A percentile compares a stretch with the other conserved stretches of the same genome.
These are phyloP conservation scores for Exserohilum turcica DNA, from an alignment of 2,329 filamentous ascomycete species.

Conservation along the genomic window DNA sequence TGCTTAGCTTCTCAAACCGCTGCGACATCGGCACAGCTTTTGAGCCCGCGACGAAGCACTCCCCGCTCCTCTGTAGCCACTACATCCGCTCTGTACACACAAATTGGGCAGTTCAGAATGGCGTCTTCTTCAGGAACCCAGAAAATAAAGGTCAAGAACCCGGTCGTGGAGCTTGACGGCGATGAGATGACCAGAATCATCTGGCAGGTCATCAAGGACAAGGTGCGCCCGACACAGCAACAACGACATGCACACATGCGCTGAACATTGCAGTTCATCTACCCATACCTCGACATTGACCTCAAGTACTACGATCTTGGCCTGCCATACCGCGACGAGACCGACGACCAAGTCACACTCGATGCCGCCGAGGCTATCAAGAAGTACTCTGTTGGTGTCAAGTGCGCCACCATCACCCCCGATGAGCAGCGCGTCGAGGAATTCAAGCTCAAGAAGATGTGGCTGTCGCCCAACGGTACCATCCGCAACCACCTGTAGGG, in stretches of 20 bases:
- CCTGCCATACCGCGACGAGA: constrained; percentile 92
- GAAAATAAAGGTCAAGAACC: constrained; percentile 99
- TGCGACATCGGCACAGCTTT: constrained; percentile 32
- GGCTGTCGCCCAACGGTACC: constrained; percentile 96
- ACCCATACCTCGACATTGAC: constrained; percentile 94
- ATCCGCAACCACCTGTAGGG: constrained; percentile 68
- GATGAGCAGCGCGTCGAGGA: constrained; percentile 96
- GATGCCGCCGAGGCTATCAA: constrained; percentile 97
- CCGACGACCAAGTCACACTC: constrained; percentile 91
- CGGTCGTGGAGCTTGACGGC: constrained; percentile 95
- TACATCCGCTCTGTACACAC: constrained; percentile 11
- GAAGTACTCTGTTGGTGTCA: constrained; percentile 98
- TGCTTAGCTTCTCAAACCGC: constrained; percentile 31
- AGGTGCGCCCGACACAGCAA: constrained; percentile 53
- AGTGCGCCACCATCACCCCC: constrained; percentile 98
- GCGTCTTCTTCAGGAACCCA: constrained; percentile 72
- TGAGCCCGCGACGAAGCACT: constrained; percentile 22
- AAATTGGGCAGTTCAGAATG: constrained; percentile 38
- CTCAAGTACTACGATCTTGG: constrained; percentile 98
- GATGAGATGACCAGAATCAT: constrained; percentile 97
- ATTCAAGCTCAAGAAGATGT: constrained; percentile 99
- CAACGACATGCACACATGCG: neutral
- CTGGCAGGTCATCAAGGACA: constrained; percentile 99
- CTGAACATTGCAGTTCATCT: constrained; percentile 70
- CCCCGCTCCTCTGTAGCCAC: constrained; percentile 12